Conservation (phyloP, 495 filamentous ascomycete genomes). For the Letharia columbiana region DNA sequence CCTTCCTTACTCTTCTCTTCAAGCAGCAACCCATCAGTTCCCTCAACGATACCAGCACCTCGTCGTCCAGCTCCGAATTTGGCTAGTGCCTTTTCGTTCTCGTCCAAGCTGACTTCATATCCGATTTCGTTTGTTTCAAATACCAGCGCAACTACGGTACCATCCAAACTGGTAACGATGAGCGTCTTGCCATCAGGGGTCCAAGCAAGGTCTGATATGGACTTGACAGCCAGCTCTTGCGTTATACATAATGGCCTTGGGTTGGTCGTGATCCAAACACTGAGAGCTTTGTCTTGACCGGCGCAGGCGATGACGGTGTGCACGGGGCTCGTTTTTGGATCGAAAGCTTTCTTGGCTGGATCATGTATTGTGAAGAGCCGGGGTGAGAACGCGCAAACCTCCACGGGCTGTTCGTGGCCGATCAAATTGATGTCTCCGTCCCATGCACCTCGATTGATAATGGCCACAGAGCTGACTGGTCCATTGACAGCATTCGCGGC, state of each 20-base stretch:
- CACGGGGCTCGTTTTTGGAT: slow-evolving; percentile 33
- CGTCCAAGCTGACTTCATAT: slow-evolving; percentile 62
- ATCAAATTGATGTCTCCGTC: slow-evolving; percentile 96
- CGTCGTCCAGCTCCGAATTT: slow-evolving; percentile 85
- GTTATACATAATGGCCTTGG: slow-evolving; percentile 80
- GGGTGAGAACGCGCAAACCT: slow-evolving; percentile 95
- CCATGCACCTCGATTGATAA: slow-evolving; percentile 87
- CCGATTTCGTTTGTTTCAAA: slow-evolving; percentile 70
- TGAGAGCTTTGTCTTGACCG: slow-evolving; percentile 90
- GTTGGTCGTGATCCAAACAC: slow-evolving; percentile 94
- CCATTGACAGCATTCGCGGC: slow-evolving; percentile 96
- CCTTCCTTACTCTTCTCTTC: slow-evolving; percentile 89
- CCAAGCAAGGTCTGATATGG: slow-evolving; percentile 92
- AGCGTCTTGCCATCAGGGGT: slow-evolving; percentile 82
- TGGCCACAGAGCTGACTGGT: slow-evolving; percentile 91
- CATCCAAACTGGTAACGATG: slow-evolving; percentile 80
- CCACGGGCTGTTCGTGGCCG: slow-evolving; percentile 91
- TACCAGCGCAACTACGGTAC: slow-evolving; percentile 65
- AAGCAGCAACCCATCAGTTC: slow-evolving; percentile 72
- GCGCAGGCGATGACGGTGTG: slow-evolving; percentile 94
- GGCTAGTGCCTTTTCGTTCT: slow-evolving; percentile 84
- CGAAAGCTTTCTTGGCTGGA: slow-evolving; percentile 42
- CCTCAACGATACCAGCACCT: slow-evolving; percentile 81
- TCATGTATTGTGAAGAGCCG: slow-evolving; percentile 68
- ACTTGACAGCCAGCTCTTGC: slow-evolving; percentile 79